These are phyloP conservation scores for Cryptococcus sp. DNA, from an alignment of 1,284 basidiomycete genomes.

Conservation along the genomic window DNA sequence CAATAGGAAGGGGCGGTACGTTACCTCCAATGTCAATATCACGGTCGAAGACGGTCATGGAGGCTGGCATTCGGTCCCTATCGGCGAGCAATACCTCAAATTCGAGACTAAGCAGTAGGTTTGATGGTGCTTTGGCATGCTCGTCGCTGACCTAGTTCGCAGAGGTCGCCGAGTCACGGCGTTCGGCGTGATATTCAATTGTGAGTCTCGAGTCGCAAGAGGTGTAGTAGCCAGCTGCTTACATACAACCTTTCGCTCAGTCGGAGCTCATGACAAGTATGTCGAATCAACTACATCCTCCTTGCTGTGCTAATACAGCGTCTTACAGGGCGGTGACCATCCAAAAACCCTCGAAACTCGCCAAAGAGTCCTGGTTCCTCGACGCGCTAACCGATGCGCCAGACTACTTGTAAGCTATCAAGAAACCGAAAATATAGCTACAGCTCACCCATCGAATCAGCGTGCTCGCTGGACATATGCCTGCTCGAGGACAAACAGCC, in stretches of 20 bases:
- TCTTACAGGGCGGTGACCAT: constrained; percentile 69
- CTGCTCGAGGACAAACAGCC: constrained; percentile 41
- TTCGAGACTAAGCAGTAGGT: constrained; percentile 72
- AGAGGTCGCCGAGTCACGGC: constrained; percentile 70
- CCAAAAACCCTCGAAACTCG: constrained; percentile 70
- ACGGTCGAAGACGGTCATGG: constrained; percentile 63
- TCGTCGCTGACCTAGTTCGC: neutral
- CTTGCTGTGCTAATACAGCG: neutral
- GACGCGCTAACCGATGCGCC: constrained; percentile 77
- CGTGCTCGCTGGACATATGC: constrained; percentile 50
- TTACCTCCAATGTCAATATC: constrained; percentile 83
- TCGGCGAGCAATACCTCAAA: constrained; percentile 66
- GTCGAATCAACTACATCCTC: constrained; percentile 4
- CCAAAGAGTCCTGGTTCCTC: constrained; percentile 67
- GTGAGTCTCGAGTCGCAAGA: constrained; percentile 25
- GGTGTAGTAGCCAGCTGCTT: neutral
- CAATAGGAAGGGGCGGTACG: constrained; percentile 68
- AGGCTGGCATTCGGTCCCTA: constrained; percentile 32
- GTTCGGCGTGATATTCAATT: constrained; percentile 74
- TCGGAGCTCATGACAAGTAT: constrained; percentile 44
- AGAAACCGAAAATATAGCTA: neutral
- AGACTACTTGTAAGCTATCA: constrained; percentile 64
- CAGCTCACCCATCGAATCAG: constrained; percentile 10
- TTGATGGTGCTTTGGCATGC: neutral
- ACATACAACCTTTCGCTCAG: constrained; percentile 28